These are phyloP conservation scores for Phytophthora hybrid DNA, from an alignment of 352 stramenopile species.

Conservation along the genomic window DNA sequence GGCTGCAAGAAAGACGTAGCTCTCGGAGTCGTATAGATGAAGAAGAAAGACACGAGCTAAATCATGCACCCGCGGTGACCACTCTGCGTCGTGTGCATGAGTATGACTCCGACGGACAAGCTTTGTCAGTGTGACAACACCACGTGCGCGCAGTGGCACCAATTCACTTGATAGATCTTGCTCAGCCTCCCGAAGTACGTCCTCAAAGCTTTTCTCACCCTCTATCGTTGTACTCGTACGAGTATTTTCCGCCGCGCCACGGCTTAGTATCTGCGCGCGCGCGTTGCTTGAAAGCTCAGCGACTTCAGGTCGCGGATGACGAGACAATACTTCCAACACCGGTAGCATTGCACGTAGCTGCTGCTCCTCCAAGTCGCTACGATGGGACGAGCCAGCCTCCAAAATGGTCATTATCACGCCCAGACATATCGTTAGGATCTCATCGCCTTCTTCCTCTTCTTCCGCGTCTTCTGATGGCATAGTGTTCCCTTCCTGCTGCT, in stretches of 20 bases:
- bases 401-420: constrained; percentile 84
- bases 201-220: constrained; percentile 58
- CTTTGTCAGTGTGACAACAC: constrained; percentile 79
- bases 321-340: constrained; percentile 67
- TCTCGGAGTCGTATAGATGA: constrained; percentile 76
- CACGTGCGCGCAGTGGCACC: constrained; percentile 77
- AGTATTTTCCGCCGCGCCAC: constrained; percentile 24
- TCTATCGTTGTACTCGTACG: neutral
- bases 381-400: constrained; percentile 61
- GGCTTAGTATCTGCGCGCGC: constrained; percentile 71
- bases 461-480: constrained; percentile 30
- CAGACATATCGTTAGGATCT: constrained; percentile 84
- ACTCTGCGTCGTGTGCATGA: constrained; percentile 50
- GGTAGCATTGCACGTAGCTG: constrained; percentile 70
- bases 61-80: constrained; percentile 57
- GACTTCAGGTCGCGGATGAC: constrained; percentile 62
- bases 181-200: constrained; percentile 60
- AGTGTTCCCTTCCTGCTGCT: constrained; percentile 17
- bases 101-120: constrained; percentile 69
- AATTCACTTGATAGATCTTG: constrained; percentile 68
- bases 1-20: constrained; percentile 87
- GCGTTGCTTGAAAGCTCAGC: constrained; percentile 77
- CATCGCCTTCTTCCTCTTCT: constrained; percentile 61
- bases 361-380: constrained; percentile 61
- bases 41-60: constrained; percentile 68